A percentile compares a stretch with the other conserved stretches of the same genome.
Conservation (phyloP, 2,329 filamentous ascomycete genomes). For the Fusarium brachygibbosum region DNA sequence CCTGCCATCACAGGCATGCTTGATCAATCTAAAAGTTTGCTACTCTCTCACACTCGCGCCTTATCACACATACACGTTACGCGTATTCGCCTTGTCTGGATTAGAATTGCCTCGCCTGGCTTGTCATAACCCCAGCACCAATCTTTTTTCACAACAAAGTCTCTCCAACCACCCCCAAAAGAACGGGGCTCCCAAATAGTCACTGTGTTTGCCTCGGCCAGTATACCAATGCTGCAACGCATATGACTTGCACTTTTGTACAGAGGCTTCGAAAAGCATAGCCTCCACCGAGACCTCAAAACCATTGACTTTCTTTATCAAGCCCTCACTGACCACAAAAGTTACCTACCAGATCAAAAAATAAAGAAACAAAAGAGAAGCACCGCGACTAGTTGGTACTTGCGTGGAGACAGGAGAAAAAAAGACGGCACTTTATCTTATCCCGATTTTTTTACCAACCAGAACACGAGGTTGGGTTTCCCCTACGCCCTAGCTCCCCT, state of each 20-base stretch:
- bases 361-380: constrained; percentile 3
- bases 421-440: constrained; percentile 26
- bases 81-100: constrained; percentile 21
- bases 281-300: constrained; percentile 2
- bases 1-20: constrained; percentile 14
- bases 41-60: constrained; percentile 14
- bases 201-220: constrained; percentile 4
- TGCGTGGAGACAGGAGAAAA: constrained; percentile 36
- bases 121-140: constrained; percentile 35
- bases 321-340: constrained; percentile 17
- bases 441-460: constrained; percentile 37
- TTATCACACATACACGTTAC: constrained; percentile 23
- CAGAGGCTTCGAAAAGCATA: constrained; percentile 8
- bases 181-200: constrained; percentile 25
- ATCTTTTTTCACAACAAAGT: constrained; percentile 10
- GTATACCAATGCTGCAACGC: neutral
- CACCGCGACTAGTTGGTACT: constrained; percentile 25
- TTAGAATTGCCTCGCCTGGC: constrained; percentile 13
- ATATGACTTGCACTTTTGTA: constrained; percentile 6
- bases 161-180: constrained; percentile 40
- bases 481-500: constrained; percentile 34
- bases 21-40: constrained; percentile 14
- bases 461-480: constrained; percentile 35
- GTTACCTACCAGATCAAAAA: neutral
- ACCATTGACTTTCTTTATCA: neutral